These are phyloP conservation scores for Xylaria cubensis DNA, from an alignment of 495 filamentous ascomycete species.

Conservation along the genomic window DNA sequence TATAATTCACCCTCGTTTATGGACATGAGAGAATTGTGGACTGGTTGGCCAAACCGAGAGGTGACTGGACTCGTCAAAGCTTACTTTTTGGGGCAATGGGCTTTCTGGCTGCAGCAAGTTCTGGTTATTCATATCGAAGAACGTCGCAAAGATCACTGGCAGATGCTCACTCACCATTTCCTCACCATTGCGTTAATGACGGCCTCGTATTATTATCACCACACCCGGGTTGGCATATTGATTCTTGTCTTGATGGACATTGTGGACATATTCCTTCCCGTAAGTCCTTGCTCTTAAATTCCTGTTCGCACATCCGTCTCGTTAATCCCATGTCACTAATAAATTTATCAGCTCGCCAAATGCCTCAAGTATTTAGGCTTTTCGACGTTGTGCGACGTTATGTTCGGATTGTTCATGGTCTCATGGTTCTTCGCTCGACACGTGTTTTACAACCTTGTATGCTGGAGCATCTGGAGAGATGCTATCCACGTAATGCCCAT, in stretches of 20 bases:
- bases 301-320: not conserved
- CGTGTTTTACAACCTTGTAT: conserved; percentile 75
- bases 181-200: conserved; percentile 83
- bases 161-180: conserved; percentile 96
- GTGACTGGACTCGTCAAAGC: conserved; percentile 78
- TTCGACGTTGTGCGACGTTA: conserved; percentile 76
- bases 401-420: conserved; percentile 86
- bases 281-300: conserved; percentile 53
- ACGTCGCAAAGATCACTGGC: conserved; percentile 89
- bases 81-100: conserved; percentile 90
- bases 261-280: conserved; percentile 85
- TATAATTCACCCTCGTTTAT: conserved; percentile 78
- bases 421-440: conserved; percentile 87
- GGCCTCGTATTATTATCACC: conserved; percentile 80
- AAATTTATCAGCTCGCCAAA: conserved; percentile 77
- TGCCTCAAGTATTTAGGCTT: conserved; percentile 88
- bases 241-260: conserved; percentile 94
- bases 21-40: conserved; percentile 81
- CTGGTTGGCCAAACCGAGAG: conserved; percentile 77
- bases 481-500: conserved; percentile 64
- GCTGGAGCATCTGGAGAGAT: conserved; percentile 81
- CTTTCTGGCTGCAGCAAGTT: conserved; percentile 95
- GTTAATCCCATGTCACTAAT: conserved; percentile 26
- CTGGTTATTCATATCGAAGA: conserved; percentile 94
- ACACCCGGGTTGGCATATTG: conserved; percentile 85